Conservation (phyloP, 495 filamentous ascomycete species). For the Aspergillus biplanus region DNA sequence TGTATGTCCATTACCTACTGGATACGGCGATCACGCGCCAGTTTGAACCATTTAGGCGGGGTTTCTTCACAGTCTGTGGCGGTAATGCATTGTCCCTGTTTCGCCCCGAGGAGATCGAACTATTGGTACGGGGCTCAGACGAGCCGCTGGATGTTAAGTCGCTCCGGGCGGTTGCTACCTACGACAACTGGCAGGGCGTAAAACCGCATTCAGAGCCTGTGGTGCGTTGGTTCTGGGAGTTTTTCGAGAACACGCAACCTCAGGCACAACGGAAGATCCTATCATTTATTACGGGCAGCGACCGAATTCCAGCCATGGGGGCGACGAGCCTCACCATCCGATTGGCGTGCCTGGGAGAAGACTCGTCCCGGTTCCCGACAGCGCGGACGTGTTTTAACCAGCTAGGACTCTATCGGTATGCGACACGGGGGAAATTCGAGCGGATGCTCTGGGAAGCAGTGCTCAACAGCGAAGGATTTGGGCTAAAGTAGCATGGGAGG, state of each 20-base stretch:
- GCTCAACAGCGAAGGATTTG: constrained; percentile 90
- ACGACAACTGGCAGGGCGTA: constrained; percentile 72
- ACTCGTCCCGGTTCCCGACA: constrained; percentile 74
- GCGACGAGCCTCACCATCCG: constrained; percentile 79
- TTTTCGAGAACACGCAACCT: constrained; percentile 68
- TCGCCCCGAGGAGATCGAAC: constrained; percentile 92
- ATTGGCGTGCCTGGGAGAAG: constrained; percentile 74
- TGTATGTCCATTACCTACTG: constrained; percentile 81
- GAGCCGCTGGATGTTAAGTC: constrained; percentile 78
- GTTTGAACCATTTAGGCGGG: constrained; percentile 94
- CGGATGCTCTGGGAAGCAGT: constrained; percentile 83
- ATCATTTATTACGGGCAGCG: constrained; percentile 91
- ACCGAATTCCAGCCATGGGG: constrained; percentile 90
- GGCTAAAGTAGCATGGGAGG: constrained; percentile 65
- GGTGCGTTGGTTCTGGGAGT: constrained; percentile 87
- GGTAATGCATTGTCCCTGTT: constrained; percentile 90
- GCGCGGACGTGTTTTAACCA: constrained; percentile 94
- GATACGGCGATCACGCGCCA: constrained; percentile 80
- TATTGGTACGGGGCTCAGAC: constrained; percentile 87
- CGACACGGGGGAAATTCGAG: constrained; percentile 65
- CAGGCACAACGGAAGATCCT: constrained; percentile 76
- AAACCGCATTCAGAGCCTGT: constrained; percentile 62
- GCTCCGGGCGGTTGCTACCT: constrained; percentile 76
- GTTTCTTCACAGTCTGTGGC: constrained; percentile 91
- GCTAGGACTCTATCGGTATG: constrained; percentile 75